These are phyloP conservation scores for Fusarium concolor DNA, from an alignment of 2,329 filamentous ascomycete genomes.

Conservation along the genomic window DNA sequence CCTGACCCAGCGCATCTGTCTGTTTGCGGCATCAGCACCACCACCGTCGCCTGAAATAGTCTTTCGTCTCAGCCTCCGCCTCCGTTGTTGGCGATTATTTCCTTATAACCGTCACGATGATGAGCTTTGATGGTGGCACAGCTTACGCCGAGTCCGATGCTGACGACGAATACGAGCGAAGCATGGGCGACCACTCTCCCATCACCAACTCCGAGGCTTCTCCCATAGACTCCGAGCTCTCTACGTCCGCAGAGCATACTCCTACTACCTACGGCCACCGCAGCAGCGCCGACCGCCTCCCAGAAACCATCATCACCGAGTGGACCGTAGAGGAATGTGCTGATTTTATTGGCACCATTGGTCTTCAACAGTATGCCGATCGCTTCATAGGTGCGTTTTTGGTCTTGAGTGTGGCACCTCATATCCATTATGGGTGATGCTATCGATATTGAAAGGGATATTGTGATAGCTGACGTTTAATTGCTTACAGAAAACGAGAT, in stretches of 20 bases:
- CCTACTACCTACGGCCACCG: slow-evolving; percentile 81
- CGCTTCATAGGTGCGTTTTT: slow-evolving; percentile 79
- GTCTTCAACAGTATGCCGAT: slow-evolving; percentile 84
- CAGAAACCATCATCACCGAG: slow-evolving; percentile 80
- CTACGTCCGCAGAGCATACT: slow-evolving; percentile 77
- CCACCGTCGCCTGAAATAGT: slow-evolving; percentile 19
- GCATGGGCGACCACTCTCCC: slow-evolving; percentile 74
- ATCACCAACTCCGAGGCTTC: slow-evolving; percentile 76
- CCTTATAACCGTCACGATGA: slow-evolving; percentile 49
- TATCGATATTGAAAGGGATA: not conserved
- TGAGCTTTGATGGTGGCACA: slow-evolving; percentile 74
- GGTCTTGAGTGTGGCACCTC: not conserved
- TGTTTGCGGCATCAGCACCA: slow-evolving; percentile 27
- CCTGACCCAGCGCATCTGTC: slow-evolving; percentile 27
- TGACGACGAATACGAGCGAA: slow-evolving; percentile 85
- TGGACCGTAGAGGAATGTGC: slow-evolving; percentile 91
- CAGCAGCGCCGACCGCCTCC: slow-evolving; percentile 72
- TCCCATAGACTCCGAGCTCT: slow-evolving; percentile 77
- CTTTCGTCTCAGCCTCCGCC: slow-evolving; percentile 8
- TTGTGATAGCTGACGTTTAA: slow-evolving; percentile 34
- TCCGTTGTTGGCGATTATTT: slow-evolving; percentile 28
- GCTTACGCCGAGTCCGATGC: slow-evolving; percentile 84
- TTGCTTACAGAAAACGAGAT: slow-evolving; percentile 83
- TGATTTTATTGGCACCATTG: slow-evolving; percentile 85
- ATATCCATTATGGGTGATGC: not conserved